Conservation (phyloP, 139 green algal species). For the Picochlorum sp. region DNA sequence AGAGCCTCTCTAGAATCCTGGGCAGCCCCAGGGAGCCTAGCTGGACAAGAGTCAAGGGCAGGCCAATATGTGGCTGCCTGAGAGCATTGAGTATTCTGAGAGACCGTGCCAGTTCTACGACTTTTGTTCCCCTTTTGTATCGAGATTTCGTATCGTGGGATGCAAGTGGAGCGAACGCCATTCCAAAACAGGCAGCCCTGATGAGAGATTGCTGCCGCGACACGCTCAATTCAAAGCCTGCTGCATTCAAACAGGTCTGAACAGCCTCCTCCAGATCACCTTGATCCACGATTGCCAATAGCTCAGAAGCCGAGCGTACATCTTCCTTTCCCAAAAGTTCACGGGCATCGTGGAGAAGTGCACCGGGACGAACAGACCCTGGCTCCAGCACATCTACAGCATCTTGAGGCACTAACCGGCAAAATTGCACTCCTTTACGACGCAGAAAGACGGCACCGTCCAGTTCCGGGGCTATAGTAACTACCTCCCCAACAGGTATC, state of each 20-base stretch:
- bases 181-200: conserved; percentile 58
- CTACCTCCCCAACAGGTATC: conserved; percentile 7
- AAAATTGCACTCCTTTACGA: conserved; percentile 37
- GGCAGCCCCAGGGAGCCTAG: conserved; percentile 51
- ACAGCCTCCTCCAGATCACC: conserved; percentile 45
- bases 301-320: conserved; percentile 35
- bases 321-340: conserved; percentile 65
- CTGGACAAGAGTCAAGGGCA: conserved; percentile 61
- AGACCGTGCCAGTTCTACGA: conserved; percentile 17
- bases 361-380: conserved; percentile 32
- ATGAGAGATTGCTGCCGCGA: conserved; percentile 17
- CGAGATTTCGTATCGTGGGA: not conserved
- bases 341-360: conserved; percentile 69
- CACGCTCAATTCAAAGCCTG: conserved; percentile 33
- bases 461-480: conserved; percentile 32
- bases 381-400: conserved; percentile 28
- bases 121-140: not conserved
- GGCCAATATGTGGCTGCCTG: conserved; percentile 50
- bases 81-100: conserved; percentile 76
- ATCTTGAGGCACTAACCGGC: conserved; percentile 49
- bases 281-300: conserved; percentile 39
- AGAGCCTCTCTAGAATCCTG: conserved; percentile 56
- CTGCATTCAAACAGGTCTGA: conserved; percentile 47
- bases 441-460: conserved; percentile 69
- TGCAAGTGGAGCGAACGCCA: conserved; percentile 44